Evolutionary conservation across 805 yeast species (phyloP), one percentile per base, ranked within the genome.

Genomic region (Zygosaccharomyces kombuchaensis): DNA sequence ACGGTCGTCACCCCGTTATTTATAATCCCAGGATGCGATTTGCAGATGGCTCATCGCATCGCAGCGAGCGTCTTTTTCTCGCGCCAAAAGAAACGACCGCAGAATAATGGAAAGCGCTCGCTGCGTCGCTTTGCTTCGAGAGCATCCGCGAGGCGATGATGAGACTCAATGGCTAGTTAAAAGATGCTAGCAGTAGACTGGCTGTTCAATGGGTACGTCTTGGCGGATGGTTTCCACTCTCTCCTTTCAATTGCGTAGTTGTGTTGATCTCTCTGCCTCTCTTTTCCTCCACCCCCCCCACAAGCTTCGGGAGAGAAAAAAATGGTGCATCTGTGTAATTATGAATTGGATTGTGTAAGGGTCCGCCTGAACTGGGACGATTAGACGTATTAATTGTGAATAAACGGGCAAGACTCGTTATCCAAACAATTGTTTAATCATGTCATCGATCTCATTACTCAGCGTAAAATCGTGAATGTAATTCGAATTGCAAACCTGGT

Each of bases 401-500:
- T 14, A 12, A 26, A n/a, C 21, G 31, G 17, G n/a, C 30, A 34
- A 17, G 21, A 19, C 5, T 19, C 5, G 5, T 27, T 10, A 37
- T 31, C 37, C 64, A 34, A 66, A 66, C 27, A 62, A 46, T 25
- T 65, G 66, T 36, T 59, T 63, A 40, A 66, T 66, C 36, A 65
- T 47, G 30, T 61, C 68, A 35, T 66, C 70, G 35, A 66, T 65
- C 44, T 66, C 69, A 40, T 65, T 62, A 40, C 66, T 62, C 22
- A 66, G 52, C 3, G 69, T 59, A 40, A 66, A 65, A 43, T 66
- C 70, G 37, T 64, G 63, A 1, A 56, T 59, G 47, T 63, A 57
- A 32, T 52, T 56, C 25, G 56, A 51, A 31, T 57, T 64, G 39
- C 52, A 55, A 19, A 58, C 58, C 38, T 62, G 64, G 16, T 56